Percentiles rank a stretch among this genome's conserved stretches.
phyloP scores from a whole-genome alignment of 1,139 yeast species.

The Taphrina confusa region DNA sequence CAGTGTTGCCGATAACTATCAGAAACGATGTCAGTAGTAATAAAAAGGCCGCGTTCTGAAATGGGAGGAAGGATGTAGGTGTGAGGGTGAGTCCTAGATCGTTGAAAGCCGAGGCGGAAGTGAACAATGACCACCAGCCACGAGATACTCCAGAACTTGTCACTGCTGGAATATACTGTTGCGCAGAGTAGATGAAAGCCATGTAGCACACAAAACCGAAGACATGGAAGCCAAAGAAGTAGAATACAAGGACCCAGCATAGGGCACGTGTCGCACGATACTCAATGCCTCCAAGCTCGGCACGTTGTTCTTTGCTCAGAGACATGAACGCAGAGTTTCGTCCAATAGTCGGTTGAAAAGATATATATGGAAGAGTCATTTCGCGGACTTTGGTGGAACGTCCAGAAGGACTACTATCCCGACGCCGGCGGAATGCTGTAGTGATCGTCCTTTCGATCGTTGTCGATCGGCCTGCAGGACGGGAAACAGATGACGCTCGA shows the following conservation, averaged over 20 bases:
- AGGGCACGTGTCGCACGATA: slow-evolving; percentile 82
- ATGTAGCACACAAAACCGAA: slow-evolving; percentile 59
- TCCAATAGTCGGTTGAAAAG: slow-evolving; percentile 80
- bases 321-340: slow-evolving; percentile 92
- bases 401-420: slow-evolving; percentile 33
- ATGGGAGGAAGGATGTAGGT: slow-evolving; percentile 36
- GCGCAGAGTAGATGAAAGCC: slow-evolving; percentile 59
- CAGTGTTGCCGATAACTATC: slow-evolving; percentile 39
- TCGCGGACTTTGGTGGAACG: slow-evolving; percentile 21
- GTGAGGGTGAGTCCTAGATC: slow-evolving; percentile 61
- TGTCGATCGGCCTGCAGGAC: slow-evolving; percentile 39
- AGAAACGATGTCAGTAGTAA: slow-evolving; percentile 35
- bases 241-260: slow-evolving; percentile 27
- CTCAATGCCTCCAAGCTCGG: slow-evolving; percentile 95
- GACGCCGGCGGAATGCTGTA: slow-evolving; percentile 34
- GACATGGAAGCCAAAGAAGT: slow-evolving; percentile 43
- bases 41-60: slow-evolving; percentile 34
- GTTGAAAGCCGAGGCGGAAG: slow-evolving; percentile 74
- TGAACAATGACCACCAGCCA: slow-evolving; percentile 91
- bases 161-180: slow-evolving; percentile 51
- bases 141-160: slow-evolving; percentile 62
- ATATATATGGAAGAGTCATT: slow-evolving; percentile 37
- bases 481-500: slow-evolving; percentile 19
- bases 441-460: slow-evolving; percentile 42
- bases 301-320: slow-evolving; percentile 78